Evolutionary conservation across 2,329 filamentous ascomycete species (phyloP), one percentile per base, ranked within the genome.

Genomic region (Penicillium sp.): DNA sequence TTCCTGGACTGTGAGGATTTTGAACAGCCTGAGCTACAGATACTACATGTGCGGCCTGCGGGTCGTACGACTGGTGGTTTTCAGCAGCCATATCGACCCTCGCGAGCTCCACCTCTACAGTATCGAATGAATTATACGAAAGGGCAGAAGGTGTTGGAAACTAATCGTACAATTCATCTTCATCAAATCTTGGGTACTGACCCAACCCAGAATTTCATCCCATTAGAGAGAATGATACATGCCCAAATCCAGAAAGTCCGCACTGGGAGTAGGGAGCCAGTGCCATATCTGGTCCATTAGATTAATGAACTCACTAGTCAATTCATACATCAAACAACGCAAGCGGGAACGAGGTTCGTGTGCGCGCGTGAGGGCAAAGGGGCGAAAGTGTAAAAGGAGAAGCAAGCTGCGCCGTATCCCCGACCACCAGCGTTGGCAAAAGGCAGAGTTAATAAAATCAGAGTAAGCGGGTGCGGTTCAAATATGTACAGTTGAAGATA

Each of bases 401-500:
- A 41, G 28, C 34, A 44, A 44, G 32, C 14, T 41, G 44, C 47
- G 43, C 42, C 44, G 35, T 33, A 40, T 39, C 45, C 45, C 38
- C 29, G 35, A 36, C 49, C 42, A 50, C 47, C 36, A 39, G 41
- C 33, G 26, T 19, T 39, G 27, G 15, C 33, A 31, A 43, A 33
- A 38, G 19, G 9, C 21, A 41, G 26, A 39, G 33, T 31, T 36
- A 51, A 48, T 53, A 54, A 57, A 40, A 53, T 42, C 42, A 47
- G 32, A 32, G 32, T 50, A 53, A 34, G 32, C 35, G 34, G 42
- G 34, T 29, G 21, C 32, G 33, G 43, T 36, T 33, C 27, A 43
- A 60, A 54, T 62, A 63, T 64, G 45, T 64, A 64, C 59, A 64
- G 41, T 39, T 21, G 54, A 62, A 61, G 42, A 50, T 39, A 37